phyloP scores from a whole-genome alignment of 2,329 filamentous ascomycete genomes.

The Aspergillus sp. region DNA sequence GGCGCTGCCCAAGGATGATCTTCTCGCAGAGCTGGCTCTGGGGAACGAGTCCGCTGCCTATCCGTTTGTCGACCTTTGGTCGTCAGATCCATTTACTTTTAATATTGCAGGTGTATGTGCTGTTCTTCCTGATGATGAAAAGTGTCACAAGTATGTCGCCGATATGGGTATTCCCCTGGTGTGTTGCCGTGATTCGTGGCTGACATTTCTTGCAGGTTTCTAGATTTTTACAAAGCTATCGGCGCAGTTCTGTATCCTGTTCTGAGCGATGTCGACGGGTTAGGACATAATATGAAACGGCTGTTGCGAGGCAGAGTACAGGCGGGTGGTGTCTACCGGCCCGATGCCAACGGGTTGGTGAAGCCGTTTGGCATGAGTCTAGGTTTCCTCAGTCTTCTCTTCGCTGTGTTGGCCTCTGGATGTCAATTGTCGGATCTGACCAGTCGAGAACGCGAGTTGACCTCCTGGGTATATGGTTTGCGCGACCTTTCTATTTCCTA shows the following conservation, averaged over 20 bases:
- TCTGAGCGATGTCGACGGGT: constrained; percentile 46
- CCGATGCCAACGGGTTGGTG: constrained; percentile 44
- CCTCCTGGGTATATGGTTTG: constrained; percentile 59
- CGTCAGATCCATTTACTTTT: constrained; percentile 53
- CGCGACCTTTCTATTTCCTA: constrained; percentile 3
- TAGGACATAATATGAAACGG: constrained; percentile 47
- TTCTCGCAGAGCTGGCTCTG: constrained; percentile 54
- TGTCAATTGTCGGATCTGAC: constrained; percentile 55
- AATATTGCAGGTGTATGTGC: constrained; percentile 53
- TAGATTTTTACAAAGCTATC: constrained; percentile 51
- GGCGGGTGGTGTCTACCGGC: constrained; percentile 36
- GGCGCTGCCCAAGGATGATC: constrained; percentile 53
- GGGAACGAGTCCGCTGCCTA: constrained; percentile 59
- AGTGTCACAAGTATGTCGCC: constrained; percentile 31
- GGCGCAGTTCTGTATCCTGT: constrained; percentile 56
- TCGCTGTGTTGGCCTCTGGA: constrained; percentile 58
- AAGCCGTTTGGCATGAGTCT: constrained; percentile 54
- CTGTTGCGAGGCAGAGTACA: constrained; percentile 49
- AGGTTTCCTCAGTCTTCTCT: constrained; percentile 56
- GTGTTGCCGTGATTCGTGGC: constrained; percentile 4
- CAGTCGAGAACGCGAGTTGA: constrained; percentile 55
- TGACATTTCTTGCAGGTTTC: constrained; percentile 34
- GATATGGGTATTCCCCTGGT: constrained; percentile 14
- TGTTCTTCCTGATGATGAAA: constrained; percentile 51
- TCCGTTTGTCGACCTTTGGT: constrained; percentile 59